These are phyloP conservation scores for Cardiospermum halicacabum DNA, from an alignment of 345 rosid species.

Conservation along the genomic window DNA sequence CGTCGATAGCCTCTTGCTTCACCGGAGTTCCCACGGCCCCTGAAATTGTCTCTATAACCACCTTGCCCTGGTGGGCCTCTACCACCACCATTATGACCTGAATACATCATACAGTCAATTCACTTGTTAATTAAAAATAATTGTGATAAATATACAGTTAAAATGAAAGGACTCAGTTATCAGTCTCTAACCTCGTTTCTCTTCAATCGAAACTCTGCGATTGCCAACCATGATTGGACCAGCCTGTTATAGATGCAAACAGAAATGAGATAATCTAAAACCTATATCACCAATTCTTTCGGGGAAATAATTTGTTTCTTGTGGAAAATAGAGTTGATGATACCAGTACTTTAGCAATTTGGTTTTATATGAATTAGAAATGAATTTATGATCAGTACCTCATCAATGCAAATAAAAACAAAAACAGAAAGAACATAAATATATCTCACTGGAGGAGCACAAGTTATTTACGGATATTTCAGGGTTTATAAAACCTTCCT, in stretches of 20 bases:
- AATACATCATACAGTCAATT: not conserved
- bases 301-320: too few relatives aligned
- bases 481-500: not conserved
- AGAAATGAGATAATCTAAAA: conserved; percentile 11
- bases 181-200: conserved; percentile 53
- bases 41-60: conserved; percentile 42
- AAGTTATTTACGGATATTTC: not conserved
- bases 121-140: not conserved
- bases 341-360: too few relatives aligned
- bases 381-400: too few relatives aligned
- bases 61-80: conserved; percentile 32
- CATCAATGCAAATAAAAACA: not conserved
- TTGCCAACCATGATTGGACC: conserved; percentile 49
- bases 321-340: too few relatives aligned
- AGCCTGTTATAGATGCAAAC: conserved; percentile 30
- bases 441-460: not conserved
- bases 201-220: conserved; percentile 68
- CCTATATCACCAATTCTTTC: too few relatives aligned
- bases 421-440: not conserved
- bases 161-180: not conserved
- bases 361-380: not conserved
- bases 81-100: conserved; percentile 45
- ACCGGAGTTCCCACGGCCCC: conserved; percentile 40
- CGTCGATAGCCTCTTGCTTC: conserved; percentile 40
- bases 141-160: not conserved